Base-by-base conservation (phyloP, 768 basidiomycete genomes). In the Ramaria sp. region DNA sequence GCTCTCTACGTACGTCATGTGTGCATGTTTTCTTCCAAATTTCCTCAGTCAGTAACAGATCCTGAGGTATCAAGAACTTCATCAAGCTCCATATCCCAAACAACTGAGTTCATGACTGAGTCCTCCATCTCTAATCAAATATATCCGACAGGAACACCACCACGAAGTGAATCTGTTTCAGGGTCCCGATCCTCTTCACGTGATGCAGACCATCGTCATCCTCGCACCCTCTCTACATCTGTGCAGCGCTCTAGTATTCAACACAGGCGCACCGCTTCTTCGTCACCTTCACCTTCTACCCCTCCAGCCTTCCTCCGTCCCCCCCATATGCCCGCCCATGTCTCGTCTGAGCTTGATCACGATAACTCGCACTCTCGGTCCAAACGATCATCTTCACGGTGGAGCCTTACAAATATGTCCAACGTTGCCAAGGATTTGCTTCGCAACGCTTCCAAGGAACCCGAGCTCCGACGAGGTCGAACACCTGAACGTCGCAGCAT, bases 361-460 rank as follows among this genome's bases (percentile, higher is more conserved):
- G 37, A 25, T 13, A 34, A 34, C 32, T 34, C 32, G 25, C 34
- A 41, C 7, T 25, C 8, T 22, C 58, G 45, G 27, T 57, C 50
- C 8, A 4, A 13, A 22, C 39, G 49, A 24, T 28, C 30, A 27
- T 51, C 48, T 39, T 20, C 62, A 20, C 48, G 55, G 10, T 76
- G 77, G 10, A 70, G 73, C 45, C 64, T 67, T 38, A 70, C 65
- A 10, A 70, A 72, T 56, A 65, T 74, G 34, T 70, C 71, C n/a
- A 71, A 69, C 42, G 64, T 69, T 27, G 70, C 62, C 24, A 50
- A 36, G 37, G 55, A 56, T 15, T 9, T 50, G 7, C 27, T 32
- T 34, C 42, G 44, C 18, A 36, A 30, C 44, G 27, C 20, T 6
- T 18, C 53, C n/a, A 55, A 55, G n/a, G 53, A 55, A 12, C 12